phyloP scores from a whole-genome alignment of 2,329 filamentous ascomycete species.

The Cryphonectria japonica region DNA sequence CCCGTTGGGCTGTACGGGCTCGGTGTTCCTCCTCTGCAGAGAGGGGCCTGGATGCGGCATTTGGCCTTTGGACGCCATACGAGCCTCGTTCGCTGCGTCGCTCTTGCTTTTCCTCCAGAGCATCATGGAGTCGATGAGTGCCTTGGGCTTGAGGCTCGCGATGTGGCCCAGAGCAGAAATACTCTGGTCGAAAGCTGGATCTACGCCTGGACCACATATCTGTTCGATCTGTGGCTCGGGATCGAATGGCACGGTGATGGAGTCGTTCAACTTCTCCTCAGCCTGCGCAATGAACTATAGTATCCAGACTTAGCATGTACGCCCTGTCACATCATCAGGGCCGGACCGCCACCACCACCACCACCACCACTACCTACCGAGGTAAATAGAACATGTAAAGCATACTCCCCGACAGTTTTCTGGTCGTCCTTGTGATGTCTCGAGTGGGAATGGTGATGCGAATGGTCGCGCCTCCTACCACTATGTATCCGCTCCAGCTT shows the following conservation, averaged over 20 bases:
- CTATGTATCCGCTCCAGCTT: conserved; percentile 66
- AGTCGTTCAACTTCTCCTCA: conserved; percentile 93
- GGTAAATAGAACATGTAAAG: conserved; percentile 93
- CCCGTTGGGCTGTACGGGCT: conserved; percentile 59
- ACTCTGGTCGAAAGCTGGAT: conserved; percentile 89
- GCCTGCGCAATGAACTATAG: conserved; percentile 86
- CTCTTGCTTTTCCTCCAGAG: conserved; percentile 97
- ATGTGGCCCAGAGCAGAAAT: conserved; percentile 94
- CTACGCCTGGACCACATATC: conserved; percentile 87
- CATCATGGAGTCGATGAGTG: conserved; percentile 96
- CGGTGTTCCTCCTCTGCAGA: conserved; percentile 73
- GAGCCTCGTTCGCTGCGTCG: conserved; percentile 77
- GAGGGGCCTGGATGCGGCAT: conserved; percentile 44
- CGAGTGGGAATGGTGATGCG: conserved; percentile 77
- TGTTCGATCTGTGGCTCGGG: conserved; percentile 83
- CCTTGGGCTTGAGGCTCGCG: conserved; percentile 90
- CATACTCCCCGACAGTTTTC: conserved; percentile 97
- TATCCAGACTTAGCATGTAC: conserved; percentile 37
- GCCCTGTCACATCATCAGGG: conserved; percentile 2
- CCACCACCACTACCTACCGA: conserved; percentile 59
- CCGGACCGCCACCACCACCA: conserved; percentile 3
- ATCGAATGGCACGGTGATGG: conserved; percentile 77
- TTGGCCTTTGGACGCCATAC: conserved; percentile 36
- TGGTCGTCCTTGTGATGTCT: conserved; percentile 73
- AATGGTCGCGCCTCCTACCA: conserved; percentile 71